Evolutionary conservation across 805 yeast species (phyloP), one percentile per base, ranked within the genome.

Genomic region (Candida krabiensis): DNA sequence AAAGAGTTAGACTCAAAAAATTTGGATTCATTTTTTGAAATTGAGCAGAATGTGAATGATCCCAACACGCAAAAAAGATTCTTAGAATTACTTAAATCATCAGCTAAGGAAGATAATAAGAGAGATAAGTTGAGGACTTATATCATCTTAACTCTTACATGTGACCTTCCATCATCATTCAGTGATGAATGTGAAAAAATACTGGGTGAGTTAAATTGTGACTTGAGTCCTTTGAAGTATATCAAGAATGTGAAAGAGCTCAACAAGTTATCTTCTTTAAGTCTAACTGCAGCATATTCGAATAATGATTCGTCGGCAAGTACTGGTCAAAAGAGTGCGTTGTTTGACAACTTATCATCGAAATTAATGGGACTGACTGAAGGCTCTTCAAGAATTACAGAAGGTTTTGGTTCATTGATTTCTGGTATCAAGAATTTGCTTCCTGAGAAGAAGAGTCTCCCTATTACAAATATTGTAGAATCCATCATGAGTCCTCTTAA

Each of bases 381-480:
- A 11, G 95, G 93, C 26, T 57, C 62, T 18, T 50, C 55, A 12
- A 81, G 79, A 51, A 64, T 93, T 18, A 79, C 91, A 6, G 96
- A 86, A 50, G 96, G 97, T 27, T 83, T 93, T 44, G 95, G 95
- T 27, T 84, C 91, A 17, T 69, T 93, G 40, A 86, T 95, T 19
- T 78, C 95, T 1, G 95, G 96, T 40, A 79, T 93, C 40, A 88
- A 88, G 56, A 89, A 83, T 49, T 67, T 91, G 35, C 67, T 93
- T 44, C 97, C 98, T 0, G 93, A 86, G 43, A 86, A 86, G 65
- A 85, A 86, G 53, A 83, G 83, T 36, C 77, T 91, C 54, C 96
- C 98, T 13, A 75, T 93, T 31, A 91, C 98, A 4, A 84, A 83
- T 53, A 78, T 93, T 21, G 95, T 90, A 8, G 96, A 90, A 63